A percentile compares a stretch with the other conserved stretches of the same genome.
phyloP scores from a whole-genome alignment of 306 rosid genomes.

The Prosopis cineraria region DNA sequence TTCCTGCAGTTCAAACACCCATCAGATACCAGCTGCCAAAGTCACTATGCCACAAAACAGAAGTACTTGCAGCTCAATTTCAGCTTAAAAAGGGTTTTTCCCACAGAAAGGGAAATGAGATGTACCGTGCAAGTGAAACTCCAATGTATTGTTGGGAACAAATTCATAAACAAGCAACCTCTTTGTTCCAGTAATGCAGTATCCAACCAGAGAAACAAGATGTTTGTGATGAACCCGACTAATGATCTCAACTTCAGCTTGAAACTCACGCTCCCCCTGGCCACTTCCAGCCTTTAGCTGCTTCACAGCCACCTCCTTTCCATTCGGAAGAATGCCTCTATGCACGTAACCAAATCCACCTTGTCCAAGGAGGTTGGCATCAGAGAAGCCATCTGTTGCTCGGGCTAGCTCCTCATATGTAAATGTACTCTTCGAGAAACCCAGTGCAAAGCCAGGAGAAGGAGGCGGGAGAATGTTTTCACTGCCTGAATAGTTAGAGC shows the following conservation, averaged over 20 bases:
- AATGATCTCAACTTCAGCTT: constrained; percentile 22
- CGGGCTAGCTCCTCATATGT: constrained; percentile 7
- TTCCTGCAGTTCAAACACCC: constrained; percentile 21
- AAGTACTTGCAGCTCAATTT: background rate
- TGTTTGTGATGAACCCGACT: constrained; percentile 50
- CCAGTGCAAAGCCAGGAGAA: constrained; percentile 2
- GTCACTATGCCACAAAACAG: background rate
- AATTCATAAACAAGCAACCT: constrained; percentile 27
- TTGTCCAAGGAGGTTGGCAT: constrained; percentile 25
- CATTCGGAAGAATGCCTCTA: constrained; percentile 37
- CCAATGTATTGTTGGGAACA: constrained; percentile 44
- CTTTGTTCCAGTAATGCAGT: constrained; percentile 57
- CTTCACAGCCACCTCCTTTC: constrained; percentile 74
- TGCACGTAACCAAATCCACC: constrained; percentile 26
- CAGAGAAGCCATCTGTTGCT: constrained; percentile 17
- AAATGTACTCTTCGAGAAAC: constrained; percentile 2
- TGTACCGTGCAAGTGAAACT: constrained; percentile 76
- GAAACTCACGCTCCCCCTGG: constrained; percentile 78
- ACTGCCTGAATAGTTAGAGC: constrained; percentile 17
- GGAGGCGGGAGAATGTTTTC: constrained; percentile 14
- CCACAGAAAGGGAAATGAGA: background rate
- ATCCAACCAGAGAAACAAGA: constrained; percentile 76
- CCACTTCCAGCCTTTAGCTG: constrained; percentile 80
- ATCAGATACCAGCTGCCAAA: background rate
- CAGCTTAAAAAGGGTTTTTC: background rate